Base-by-base conservation (phyloP, 2,329 filamentous ascomycete species). In the Cytospora paraplurivora region DNA sequence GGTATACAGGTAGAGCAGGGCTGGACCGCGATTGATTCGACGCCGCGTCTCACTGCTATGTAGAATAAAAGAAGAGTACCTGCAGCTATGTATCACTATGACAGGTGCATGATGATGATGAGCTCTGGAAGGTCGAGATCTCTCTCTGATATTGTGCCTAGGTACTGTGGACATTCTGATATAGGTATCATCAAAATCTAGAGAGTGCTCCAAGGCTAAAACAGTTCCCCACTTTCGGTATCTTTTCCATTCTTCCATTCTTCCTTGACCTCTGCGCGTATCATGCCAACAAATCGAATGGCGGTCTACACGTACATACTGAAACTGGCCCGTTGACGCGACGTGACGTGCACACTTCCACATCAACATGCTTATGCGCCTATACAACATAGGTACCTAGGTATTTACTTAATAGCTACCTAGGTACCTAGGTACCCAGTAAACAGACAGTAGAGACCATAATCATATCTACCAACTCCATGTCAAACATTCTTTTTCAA, bases 11-110 rank as follows among this genome's bases (percentile, higher is more conserved):
- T 56, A 19, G n/a, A 21, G 8, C 54, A 13, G 37, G 54, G 35
- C 12, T 44, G 35, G 38, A 47, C 38, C 55, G 34, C 49, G 27
- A 51, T 35, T 50, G 56, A 50, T 34, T 50, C 56, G 56, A 35
- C 52, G 52, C 56, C 41, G n/a, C 19, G 56, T 50, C 55, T 44
- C 47, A 38, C 52, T 56, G 4, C 37, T n/a, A n/a, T n/a, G n/a
- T 57, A 41, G 49, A 47, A 57, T 38, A 57, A 38, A 19, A 49
- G 33, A 4, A 32, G 19, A 34, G 50, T 8, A 47, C 44, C 44
- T 47, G 44, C 44, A 47, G 44, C 44, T 10, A 8, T 47, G 44
- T 47, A 47, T 47, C 44, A 47, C 44, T 19, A 47, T 47, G 44
- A 47, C 44, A 19, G 44, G n/a, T 47, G 44, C 44, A 21, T 47